These are phyloP conservation scores for Pluteus cervinus DNA, from an alignment of 768 basidiomycete species.

Conservation along the genomic window DNA sequence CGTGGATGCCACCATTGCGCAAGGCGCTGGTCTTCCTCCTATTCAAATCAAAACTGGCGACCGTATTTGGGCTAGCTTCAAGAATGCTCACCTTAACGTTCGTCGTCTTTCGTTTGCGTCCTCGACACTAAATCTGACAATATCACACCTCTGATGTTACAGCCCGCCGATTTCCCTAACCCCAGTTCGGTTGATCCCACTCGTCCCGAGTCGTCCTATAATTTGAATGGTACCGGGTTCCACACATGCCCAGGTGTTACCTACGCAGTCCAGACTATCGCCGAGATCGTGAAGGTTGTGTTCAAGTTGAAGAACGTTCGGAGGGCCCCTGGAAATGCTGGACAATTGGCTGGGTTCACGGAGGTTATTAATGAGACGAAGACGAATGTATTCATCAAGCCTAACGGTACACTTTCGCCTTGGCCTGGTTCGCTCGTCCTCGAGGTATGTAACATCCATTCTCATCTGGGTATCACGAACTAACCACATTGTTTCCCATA, in stretches of 20 bases:
- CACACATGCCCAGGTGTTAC: conserved; percentile 31
- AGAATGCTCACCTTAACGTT: conserved; percentile 38
- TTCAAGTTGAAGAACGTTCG: conserved; percentile 40
- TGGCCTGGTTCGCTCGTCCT: conserved; percentile 34
- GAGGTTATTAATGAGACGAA: conserved; percentile 26
- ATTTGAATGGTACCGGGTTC: conserved; percentile 31
- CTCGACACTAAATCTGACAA: background rate
- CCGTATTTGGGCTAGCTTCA: conserved; percentile 32
- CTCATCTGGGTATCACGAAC: too few relatives aligned
- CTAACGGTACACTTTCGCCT: conserved; percentile 25
- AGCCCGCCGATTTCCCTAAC: conserved; percentile 38
- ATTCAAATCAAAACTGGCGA: conserved; percentile 35
- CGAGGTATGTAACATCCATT: conserved; percentile 26
- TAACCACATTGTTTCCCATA: too few relatives aligned
- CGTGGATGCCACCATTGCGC: conserved; percentile 26
- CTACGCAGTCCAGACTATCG: conserved; percentile 30
- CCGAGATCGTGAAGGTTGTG: conserved; percentile 39
- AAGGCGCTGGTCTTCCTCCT: conserved; percentile 27
- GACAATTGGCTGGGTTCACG: conserved; percentile 28
- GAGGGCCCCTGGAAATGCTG: conserved; percentile 38
- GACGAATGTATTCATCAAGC: conserved; percentile 25
- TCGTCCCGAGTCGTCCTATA: conserved; percentile 25
- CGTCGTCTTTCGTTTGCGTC: too few relatives aligned
- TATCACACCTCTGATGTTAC: conserved; percentile 1
- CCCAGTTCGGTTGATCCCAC: conserved; percentile 31